Conservation (phyloP, 139 green algal genomes). For the Closterium sp. region DNA sequence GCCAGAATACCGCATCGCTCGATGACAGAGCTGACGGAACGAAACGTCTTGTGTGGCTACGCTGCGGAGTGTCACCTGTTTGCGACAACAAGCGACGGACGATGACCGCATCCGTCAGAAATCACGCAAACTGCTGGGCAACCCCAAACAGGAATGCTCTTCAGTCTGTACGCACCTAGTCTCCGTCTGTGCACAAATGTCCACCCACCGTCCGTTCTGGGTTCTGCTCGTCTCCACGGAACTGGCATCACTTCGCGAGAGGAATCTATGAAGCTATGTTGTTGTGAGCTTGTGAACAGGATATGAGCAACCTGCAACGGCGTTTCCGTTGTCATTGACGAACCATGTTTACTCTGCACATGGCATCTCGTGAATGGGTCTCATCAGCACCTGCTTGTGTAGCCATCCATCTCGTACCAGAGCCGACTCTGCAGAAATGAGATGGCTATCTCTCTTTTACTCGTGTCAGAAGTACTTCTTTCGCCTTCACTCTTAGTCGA, state of each 20-base stretch:
- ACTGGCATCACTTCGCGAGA: no score
- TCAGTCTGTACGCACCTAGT: no score
- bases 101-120: background rate
- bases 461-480: no score
- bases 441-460: no score
- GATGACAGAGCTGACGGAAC: background rate
- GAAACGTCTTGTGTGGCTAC: background rate
- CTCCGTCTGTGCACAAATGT: no score
- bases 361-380: background rate
- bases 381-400: background rate
- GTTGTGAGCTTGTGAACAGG: background rate
- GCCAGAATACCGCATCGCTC: background rate
- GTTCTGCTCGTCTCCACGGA: background rate
- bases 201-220: background rate
- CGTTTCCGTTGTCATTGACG: background rate
- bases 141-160: background rate
- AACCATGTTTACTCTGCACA: background rate
- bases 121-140: background rate
- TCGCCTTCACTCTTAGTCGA: no score
- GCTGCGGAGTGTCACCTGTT: background rate
- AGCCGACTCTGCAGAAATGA: background rate
- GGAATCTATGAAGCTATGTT: no score
- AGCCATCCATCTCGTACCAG: background rate
- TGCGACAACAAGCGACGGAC: background rate
- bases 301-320: background rate